A percentile compares a stretch with the other conserved stretches of the same genome.
These are phyloP conservation scores for Lichenothelia convexa DNA, from an alignment of 495 filamentous ascomycete genomes.

Conservation along the genomic window DNA sequence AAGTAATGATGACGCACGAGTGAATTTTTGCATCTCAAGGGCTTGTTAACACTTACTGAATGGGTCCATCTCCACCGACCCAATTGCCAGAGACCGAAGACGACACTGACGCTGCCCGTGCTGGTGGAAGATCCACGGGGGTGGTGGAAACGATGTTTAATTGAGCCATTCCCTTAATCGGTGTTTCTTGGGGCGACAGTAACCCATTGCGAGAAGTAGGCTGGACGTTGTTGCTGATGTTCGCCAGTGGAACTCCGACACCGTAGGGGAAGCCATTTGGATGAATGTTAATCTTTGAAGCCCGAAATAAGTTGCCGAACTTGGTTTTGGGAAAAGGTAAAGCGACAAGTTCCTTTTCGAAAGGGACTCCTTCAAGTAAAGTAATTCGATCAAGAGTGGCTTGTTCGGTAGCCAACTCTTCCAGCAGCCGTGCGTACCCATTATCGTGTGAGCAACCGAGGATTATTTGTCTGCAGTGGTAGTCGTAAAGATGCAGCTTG, in stretches of 20 bases:
- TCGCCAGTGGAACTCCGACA: no score
- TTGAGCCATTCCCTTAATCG: no score
- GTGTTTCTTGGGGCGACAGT: no score
- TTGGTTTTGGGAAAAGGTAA: constrained; percentile 39
- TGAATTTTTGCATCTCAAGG: no score
- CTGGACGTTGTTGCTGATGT: constrained; percentile 3
- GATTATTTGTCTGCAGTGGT: constrained; percentile 65
- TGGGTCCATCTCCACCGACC: no score
- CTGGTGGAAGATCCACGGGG: no score
- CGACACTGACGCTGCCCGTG: no score
- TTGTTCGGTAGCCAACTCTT: constrained; percentile 37
- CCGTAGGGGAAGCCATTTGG: no score
- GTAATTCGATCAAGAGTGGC: constrained; percentile 41
- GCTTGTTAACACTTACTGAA: no score
- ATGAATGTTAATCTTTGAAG: constrained; percentile 35
- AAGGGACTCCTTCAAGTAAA: constrained; percentile 56
- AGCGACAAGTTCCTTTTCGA: constrained; percentile 41
- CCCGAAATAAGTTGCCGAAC: constrained; percentile 49
- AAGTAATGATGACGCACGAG: no score
- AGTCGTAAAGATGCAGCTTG: constrained; percentile 45
- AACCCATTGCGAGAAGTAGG: constrained; percentile 2
- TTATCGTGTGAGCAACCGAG: constrained; percentile 64
- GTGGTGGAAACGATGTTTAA: no score
- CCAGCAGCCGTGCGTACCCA: constrained; percentile 52
- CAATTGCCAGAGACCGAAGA: no score